phyloP scores from a whole-genome alignment of 2,329 filamentous ascomycete genomes.

The Ceratocystis colombiana region DNA sequence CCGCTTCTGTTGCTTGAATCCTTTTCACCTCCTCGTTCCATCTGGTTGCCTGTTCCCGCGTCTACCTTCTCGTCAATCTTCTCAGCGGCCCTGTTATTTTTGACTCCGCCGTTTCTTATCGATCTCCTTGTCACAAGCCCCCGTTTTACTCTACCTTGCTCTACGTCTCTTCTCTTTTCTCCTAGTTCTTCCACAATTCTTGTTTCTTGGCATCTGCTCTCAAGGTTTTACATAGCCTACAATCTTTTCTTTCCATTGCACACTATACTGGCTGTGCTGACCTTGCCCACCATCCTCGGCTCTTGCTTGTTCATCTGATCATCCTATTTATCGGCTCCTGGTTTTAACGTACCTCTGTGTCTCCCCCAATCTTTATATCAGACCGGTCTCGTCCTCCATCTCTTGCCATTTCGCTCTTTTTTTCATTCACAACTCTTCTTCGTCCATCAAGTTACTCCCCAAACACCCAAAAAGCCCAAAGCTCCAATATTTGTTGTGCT shows the following conservation, averaged over 20 bases:
- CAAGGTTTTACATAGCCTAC: neutral
- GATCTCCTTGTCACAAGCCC: slow-evolving; percentile 14
- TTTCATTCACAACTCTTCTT: neutral
- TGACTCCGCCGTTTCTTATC: slow-evolving; percentile 11
- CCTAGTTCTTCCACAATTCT: slow-evolving; percentile 17
- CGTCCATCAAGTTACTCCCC: neutral
- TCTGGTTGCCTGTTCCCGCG: neutral
- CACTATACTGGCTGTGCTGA: neutral
- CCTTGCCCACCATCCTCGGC: neutral
- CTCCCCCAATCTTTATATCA: neutral
- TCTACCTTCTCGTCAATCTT: neutral
- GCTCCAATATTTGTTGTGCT: neutral
- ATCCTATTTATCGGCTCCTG: neutral
- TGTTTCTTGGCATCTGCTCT: neutral
- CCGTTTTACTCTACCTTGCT: slow-evolving; percentile 7
- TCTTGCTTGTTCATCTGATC: neutral
- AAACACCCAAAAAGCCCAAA: neutral
- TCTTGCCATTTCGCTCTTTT: neutral
- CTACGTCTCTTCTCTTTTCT: slow-evolving; percentile 17
- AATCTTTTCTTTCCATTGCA: neutral
- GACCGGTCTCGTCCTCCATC: neutral
- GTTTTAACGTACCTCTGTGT: neutral
- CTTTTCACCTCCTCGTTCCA: neutral
- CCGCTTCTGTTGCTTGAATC: neutral
- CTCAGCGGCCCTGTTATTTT: slow-evolving; percentile 11